Evolutionary conservation across 2,329 filamentous ascomycete species (phyloP).

Genomic region (Colletotrichum agaves): DNA sequence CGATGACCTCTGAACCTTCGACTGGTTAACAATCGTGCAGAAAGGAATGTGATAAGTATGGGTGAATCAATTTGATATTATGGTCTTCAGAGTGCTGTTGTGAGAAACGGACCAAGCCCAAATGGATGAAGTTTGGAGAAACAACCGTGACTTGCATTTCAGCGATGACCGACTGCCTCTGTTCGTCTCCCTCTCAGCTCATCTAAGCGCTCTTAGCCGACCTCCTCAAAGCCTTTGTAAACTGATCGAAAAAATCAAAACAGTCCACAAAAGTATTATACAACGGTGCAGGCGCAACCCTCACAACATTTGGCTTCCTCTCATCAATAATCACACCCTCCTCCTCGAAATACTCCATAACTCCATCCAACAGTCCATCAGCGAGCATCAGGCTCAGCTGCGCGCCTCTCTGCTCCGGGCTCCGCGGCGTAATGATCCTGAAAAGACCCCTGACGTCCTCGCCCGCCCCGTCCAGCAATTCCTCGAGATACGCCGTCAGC

Average conservation of each 20-base stretch:
- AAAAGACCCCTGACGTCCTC: conserved; percentile 51
- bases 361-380: conserved; percentile 71
- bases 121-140: no score
- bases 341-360: conserved; percentile 70
- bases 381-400: conserved; percentile 78
- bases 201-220: not conserved
- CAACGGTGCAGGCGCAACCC: conserved; percentile 81
- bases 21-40: no score
- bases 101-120: no score
- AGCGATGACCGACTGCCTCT: no score
- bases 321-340: conserved; percentile 81
- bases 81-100: no score
- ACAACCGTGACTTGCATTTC: no score
- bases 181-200: not conserved
- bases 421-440: conserved; percentile 72
- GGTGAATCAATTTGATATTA: no score
- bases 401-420: conserved; percentile 74
- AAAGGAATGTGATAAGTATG: no score
- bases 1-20: no score
- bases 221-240: conserved; percentile 41
- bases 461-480: conserved; percentile 59
- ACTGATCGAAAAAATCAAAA: conserved; percentile 45
- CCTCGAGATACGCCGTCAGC: conserved; percentile 78
- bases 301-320: conserved; percentile 81
- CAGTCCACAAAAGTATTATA: conserved; percentile 81